Base-by-base conservation (phyloP, 2,329 filamentous ascomycete species). In the Penicillium sp. region DNA sequence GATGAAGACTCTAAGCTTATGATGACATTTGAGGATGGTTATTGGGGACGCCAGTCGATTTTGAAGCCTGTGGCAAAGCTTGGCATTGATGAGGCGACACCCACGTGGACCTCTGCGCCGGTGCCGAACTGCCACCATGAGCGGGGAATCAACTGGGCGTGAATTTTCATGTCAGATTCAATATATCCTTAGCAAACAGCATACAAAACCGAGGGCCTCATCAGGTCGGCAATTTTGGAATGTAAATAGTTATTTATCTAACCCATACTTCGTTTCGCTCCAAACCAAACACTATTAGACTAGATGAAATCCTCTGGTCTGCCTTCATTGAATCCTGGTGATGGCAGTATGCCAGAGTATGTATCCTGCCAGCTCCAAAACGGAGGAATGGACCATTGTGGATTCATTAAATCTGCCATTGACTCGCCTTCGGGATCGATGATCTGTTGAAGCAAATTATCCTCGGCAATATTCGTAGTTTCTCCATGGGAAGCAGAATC, bases 71-170 rank as follows among this genome's bases (percentile, higher is more conserved):
- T 64, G 25, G 53, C 50, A 3, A 46, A 27, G 44, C 53, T 64
- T 5, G 47, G 53, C 13, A 56, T 61, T 44, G 43, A 58, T 31
- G 55, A 61, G 9, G 54, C 60, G 25, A 64, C 58, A 33, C 62
- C 60, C 13, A 47, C 19, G 11, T 64, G 60, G 60, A 61, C 46
- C 13, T 47, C 42, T 14, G 29, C 60, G 5, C 58, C 62, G 27
- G 62, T 64, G 25, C 62, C 62, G 6, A 51, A 58, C 21, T 62
- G 60, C 27, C 50, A 62, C 50, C 53, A 62, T 44, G 53, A 58
- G 16, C 21, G 35, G 10, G 35, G 14, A 19, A 55, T 61, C n/a
- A 52, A 26, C 11, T 62, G 60, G 60, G n/a, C 27, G 29, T 58
- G 33, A 54, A 25, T 14, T 11, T 43, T 14, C 10, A 44, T 21